A percentile compares a stretch with the other conserved stretches of the same genome.
These are phyloP conservation scores for Aspergillus ustus DNA, from an alignment of 2,329 filamentous ascomycete species.

Conservation along the genomic window DNA sequence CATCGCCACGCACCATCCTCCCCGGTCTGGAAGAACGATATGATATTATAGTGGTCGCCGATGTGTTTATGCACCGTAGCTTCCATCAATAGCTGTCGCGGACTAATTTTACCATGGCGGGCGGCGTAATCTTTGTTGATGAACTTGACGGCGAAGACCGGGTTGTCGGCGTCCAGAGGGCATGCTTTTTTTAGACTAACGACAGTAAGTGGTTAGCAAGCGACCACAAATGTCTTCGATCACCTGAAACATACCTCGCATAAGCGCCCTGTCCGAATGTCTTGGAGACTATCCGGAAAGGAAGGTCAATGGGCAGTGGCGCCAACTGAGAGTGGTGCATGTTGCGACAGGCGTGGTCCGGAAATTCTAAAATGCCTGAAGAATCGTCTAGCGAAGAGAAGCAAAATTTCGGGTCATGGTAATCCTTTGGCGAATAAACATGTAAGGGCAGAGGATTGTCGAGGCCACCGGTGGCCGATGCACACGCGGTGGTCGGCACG, in stretches of 20 bases:
- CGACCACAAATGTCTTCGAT: constrained; percentile 9
- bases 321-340: constrained; percentile 84
- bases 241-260: constrained; percentile 70
- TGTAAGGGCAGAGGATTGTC: constrained; percentile 26
- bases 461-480: constrained; percentile 8
- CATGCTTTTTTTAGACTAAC: constrained; percentile 88
- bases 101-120: constrained; percentile 82
- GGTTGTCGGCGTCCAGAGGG: constrained; percentile 68
- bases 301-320: constrained; percentile 80
- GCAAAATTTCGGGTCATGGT: constrained; percentile 15
- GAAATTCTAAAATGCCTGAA: not conserved
- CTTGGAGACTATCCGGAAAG: constrained; percentile 92
- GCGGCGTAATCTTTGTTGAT: constrained; percentile 97
- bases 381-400: not conserved
- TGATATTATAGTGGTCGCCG: constrained; percentile 88
- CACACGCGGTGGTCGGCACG: constrained; percentile 30
- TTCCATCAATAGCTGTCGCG: constrained; percentile 90
- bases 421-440: constrained; percentile 16
- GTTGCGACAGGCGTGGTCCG: constrained; percentile 18
- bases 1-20: constrained; percentile 88
- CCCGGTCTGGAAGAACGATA: constrained; percentile 86
- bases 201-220: constrained; percentile 2
- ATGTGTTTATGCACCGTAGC: constrained; percentile 87
- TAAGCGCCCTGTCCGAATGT: constrained; percentile 97
- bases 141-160: constrained; percentile 96